Conservation (phyloP, 2,329 filamentous ascomycete genomes). For the Cadophora gregata region DNA sequence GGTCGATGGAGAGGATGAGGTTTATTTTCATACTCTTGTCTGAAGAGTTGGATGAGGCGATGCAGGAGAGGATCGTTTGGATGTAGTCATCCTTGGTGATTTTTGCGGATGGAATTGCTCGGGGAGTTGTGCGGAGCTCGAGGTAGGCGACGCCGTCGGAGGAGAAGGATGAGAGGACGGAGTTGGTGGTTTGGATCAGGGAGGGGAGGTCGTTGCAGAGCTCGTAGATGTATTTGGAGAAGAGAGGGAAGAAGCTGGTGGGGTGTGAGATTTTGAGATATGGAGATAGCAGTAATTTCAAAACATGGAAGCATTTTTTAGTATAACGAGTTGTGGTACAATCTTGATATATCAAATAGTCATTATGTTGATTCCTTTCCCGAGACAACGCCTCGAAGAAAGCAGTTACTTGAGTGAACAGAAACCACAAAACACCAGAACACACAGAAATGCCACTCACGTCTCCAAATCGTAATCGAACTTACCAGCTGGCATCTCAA, state of each 20-base stretch:
- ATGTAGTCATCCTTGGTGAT: constrained; percentile 68
- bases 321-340: background rate
- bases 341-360: background rate
- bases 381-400: background rate
- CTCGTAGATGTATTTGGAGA: constrained; percentile 80
- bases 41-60: constrained; percentile 53
- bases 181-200: constrained; percentile 65
- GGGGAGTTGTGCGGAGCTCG: constrained; percentile 81
- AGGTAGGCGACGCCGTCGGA: constrained; percentile 77
- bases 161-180: constrained; percentile 70
- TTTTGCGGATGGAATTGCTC: constrained; percentile 58
- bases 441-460: constrained; percentile 51
- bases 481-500: constrained; percentile 73
- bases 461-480: constrained; percentile 73
- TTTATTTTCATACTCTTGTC: constrained; percentile 58
- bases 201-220: constrained; percentile 69
- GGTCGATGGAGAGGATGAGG: constrained; percentile 78
- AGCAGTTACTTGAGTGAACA: background rate
- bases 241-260: constrained; percentile 75
- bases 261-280: constrained; percentile 19
- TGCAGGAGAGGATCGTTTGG: constrained; percentile 66
- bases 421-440: background rate
- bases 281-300: background rate
- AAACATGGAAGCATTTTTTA: background rate
- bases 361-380: background rate